Conservation (phyloP, 1,284 basidiomycete genomes). For the Amylostereum chailletii region DNA sequence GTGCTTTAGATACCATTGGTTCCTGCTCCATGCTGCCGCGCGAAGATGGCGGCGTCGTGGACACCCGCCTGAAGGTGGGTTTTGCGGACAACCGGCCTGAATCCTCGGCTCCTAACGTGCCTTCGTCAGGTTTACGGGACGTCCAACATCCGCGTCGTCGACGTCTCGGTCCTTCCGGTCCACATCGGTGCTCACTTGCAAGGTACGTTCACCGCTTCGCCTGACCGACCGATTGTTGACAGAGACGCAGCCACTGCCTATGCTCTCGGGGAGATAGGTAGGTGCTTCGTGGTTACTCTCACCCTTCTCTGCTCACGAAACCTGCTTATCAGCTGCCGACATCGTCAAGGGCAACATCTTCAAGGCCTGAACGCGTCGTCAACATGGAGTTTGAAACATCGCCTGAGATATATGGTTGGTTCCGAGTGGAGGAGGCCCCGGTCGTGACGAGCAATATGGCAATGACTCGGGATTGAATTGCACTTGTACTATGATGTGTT, state of each 20-base stretch:
- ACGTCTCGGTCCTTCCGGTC: constrained; percentile 33
- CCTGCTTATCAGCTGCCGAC: constrained; percentile 17
- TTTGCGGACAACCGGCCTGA: no score
- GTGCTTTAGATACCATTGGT: constrained; percentile 14
- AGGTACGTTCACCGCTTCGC: no score
- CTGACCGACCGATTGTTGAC: no score
- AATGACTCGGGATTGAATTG: no score
- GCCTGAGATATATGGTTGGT: no score
- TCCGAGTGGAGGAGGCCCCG: no score
- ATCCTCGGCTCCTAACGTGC: no score
- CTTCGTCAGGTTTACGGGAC: constrained; percentile 40
- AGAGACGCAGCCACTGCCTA: constrained; percentile 17
- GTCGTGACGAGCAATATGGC: no score
- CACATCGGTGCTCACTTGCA: constrained; percentile 16
- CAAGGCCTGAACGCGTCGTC: not conserved
- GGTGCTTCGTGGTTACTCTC: not conserved
- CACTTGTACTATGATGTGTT: no score
- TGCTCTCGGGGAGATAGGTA: constrained; percentile 23
- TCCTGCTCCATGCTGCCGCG: constrained; percentile 19
- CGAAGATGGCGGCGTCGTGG: constrained; percentile 11
- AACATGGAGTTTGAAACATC: no score
- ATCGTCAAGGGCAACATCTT: constrained; percentile 20
- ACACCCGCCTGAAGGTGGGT: constrained; percentile 21
- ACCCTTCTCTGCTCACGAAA: not conserved
- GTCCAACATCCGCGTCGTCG: constrained; percentile 29